phyloP scores from a whole-genome alignment of 164 flowering plant species.

The Umbilicus rupestris region DNA sequence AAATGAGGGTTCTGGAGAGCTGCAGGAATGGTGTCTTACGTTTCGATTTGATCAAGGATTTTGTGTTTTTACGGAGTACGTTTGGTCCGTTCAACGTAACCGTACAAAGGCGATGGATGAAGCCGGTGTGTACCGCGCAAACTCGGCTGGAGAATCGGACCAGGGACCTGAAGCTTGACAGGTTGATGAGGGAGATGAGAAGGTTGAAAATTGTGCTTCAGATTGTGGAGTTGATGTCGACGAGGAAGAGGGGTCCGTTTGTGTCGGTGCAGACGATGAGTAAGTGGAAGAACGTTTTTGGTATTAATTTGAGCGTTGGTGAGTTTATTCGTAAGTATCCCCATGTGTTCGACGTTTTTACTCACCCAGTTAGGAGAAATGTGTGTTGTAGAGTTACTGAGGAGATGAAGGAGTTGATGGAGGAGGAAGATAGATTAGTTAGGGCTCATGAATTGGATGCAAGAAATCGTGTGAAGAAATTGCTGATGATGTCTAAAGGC shows the following conservation, averaged over 20 bases:
- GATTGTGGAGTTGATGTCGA: constrained; percentile 37
- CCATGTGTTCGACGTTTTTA: constrained; percentile 61
- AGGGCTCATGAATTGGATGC: constrained; percentile 29
- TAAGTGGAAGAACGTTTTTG: constrained; percentile 54
- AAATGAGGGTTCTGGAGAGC: neutral
- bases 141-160: constrained; percentile 68
- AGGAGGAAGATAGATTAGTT: constrained; percentile 39
- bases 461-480: constrained; percentile 48
- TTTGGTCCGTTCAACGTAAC: constrained; percentile 54
- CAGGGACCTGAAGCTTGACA: constrained; percentile 58
- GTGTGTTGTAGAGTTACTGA: constrained; percentile 44
- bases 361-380: constrained; percentile 48
- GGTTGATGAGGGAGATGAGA: constrained; percentile 27
- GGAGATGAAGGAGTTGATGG: constrained; percentile 37
- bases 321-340: constrained; percentile 58
- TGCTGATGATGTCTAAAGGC: constrained; percentile 58
- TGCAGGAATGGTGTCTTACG: neutral
- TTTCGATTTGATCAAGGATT: neutral
- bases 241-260: constrained; percentile 37
- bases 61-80: neutral
- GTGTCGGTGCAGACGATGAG: constrained; percentile 62
- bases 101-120: constrained; percentile 56
- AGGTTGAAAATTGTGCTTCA: constrained; percentile 40
- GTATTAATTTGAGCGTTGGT: constrained; percentile 39
- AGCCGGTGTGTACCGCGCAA: constrained; percentile 56